phyloP scores from a whole-genome alignment of 1,284 basidiomycete genomes.

The Marasmius sp. region DNA sequence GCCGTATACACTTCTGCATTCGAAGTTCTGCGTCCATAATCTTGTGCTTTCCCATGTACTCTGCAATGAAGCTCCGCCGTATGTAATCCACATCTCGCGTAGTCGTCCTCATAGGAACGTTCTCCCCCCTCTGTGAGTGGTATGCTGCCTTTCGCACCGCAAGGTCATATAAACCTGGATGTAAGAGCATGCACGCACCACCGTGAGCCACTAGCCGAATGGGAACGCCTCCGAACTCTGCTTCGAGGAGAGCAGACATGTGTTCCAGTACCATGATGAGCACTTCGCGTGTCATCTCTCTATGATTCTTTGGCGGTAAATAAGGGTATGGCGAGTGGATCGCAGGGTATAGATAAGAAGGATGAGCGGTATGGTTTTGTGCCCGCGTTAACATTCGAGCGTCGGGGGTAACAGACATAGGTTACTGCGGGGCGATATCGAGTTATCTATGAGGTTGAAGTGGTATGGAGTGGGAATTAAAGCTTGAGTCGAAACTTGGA shows the following conservation, averaged over 20 bases:
- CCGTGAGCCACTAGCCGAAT: constrained; percentile 65
- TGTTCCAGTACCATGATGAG: constrained; percentile 47
- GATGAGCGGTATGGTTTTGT: not conserved
- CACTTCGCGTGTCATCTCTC: constrained; percentile 25
- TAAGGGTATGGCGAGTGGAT: constrained; percentile 5
- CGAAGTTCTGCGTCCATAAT: constrained; percentile 49
- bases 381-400: not conserved
- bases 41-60: constrained; percentile 45
- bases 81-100: constrained; percentile 70
- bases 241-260: constrained; percentile 45
- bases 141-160: constrained; percentile 28
- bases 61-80: constrained; percentile 53
- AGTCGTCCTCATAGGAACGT: constrained; percentile 36
- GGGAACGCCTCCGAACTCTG: constrained; percentile 40
- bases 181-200: constrained; percentile 68
- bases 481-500: not conserved
- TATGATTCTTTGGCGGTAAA: constrained; percentile 17
- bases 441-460: not conserved
- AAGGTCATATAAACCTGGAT: constrained; percentile 41
- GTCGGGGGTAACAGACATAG: not conserved
- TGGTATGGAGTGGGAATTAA: not conserved
- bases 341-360: not conserved
- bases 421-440: not conserved
- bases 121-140: constrained; percentile 4
- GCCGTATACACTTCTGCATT: constrained; percentile 53